Evolutionary conservation across 495 filamentous ascomycete species (phyloP), one percentile per base, ranked within the genome.

Genomic region (Pseudoneurospora amorphoporcata): DNA sequence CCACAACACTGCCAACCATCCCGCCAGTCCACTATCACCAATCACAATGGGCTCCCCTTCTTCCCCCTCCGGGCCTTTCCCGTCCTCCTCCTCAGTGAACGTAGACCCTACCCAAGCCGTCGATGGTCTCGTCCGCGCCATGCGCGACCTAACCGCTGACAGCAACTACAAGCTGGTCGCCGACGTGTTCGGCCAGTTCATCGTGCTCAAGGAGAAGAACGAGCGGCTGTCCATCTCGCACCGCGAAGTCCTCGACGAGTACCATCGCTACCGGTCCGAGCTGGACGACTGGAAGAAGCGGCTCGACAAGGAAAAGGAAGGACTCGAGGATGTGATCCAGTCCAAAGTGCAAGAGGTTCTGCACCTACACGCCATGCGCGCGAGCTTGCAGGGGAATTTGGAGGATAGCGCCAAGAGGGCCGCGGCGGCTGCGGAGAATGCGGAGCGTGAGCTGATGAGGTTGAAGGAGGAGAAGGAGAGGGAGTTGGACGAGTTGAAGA

Each of bases 81-180:
- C 47, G 5, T 58, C 47, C 12, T 14, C 47, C 3, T 65, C 29
- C 42, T n/a, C 43, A 17, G 42, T 14, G 6, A 40, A 68, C 16
- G 5, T 39, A 32, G 78, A 78, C 69, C 76, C 78, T 43, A 74
- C 76, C 23, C 76, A 79, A 61, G 76, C 78, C 29, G 75, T 82
- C 32, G 80, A 82, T 71, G 80, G 79, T 39, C 75, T 82, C 39
- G 79, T 82, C 17, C 77, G 78, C 16, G 80, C 80, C 73, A 81
- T 81, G 72, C 79, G 80, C 69, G 78, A 79, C 73, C 72, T 81
- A 23, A 80, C 79, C 2, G 75, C 80, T 2, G 80, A 82, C 40
- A 72, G 78, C 74, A 81, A 81, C 75, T 82, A 82, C 77, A 82
- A 81, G 77, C 72, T 81, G 17, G 78, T 82, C 65, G 78, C 80